These are phyloP conservation scores for Phaeomoniella chlamydospora DNA, from an alignment of 2,329 filamentous ascomycete genomes.

Conservation along the genomic window DNA sequence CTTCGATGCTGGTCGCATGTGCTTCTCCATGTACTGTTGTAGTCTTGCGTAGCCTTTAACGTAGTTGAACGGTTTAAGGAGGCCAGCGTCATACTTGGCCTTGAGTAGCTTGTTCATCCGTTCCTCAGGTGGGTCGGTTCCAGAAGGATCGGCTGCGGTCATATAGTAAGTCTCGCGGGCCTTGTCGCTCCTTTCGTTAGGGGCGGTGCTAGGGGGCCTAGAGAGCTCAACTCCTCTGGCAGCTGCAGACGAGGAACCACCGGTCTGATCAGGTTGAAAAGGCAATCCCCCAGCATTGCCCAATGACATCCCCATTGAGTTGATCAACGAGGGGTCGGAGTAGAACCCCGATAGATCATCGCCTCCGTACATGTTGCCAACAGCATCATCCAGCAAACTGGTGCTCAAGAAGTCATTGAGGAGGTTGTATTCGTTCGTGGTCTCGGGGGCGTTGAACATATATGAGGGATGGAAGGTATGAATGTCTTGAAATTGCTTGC, in stretches of 20 bases:
- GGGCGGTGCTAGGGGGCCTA: conserved; percentile 19
- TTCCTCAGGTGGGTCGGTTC: conserved; percentile 74
- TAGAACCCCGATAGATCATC: conserved; percentile 52
- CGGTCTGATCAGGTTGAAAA: conserved; percentile 17
- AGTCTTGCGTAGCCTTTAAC: conserved; percentile 88
- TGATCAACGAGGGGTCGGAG: conserved; percentile 40
- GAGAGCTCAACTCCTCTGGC: conserved; percentile 18
- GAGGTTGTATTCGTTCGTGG: conserved; percentile 91
- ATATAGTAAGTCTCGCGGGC: conserved; percentile 78
- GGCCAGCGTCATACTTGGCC: conserved; percentile 89
- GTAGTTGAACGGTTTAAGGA: conserved; percentile 96
- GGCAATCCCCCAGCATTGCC: conserved; percentile 17
- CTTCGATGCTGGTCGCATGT: conserved; percentile 68
- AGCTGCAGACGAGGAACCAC: conserved; percentile 11
- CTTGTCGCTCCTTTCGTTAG: conserved; percentile 46
- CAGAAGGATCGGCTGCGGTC: conserved; percentile 87
- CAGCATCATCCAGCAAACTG: conserved; percentile 68
- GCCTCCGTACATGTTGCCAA: conserved; percentile 48
- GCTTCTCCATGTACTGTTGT: conserved; percentile 79
- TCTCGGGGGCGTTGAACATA: conserved; percentile 88
- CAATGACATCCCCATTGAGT: conserved; percentile 22
- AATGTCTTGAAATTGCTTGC: conserved; percentile 86
- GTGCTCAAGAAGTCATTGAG: conserved; percentile 93
- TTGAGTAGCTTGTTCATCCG: conserved; percentile 88
- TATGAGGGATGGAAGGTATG: conserved; percentile 86